Base-by-base conservation (phyloP, 345 rosid genomes). In the Aethionema arabicum region DNA sequence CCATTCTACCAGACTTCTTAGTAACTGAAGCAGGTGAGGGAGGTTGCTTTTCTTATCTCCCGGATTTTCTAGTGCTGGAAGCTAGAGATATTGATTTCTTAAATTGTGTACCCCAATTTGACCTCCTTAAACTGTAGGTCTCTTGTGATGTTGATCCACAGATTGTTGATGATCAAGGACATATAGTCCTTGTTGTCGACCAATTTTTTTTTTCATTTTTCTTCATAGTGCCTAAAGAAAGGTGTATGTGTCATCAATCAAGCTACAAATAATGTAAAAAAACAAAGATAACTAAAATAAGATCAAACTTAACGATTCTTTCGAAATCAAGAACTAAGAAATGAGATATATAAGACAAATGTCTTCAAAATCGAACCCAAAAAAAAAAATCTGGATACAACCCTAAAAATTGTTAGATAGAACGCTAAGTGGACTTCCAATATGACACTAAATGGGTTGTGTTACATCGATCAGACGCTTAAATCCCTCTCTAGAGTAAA, bases 121-220 rank as follows among this genome's bases (percentile, higher is more conserved):
- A 82, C 78, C 84, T 81, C 79, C 86, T 81, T 49, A 77, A 61
- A 74, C 68, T 74, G 59, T 70, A 55, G 27, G 78, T 31, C 49
- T 75, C 75, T 1, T 39, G 44, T 8, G 72, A 54, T 54, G 52
- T 46, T 45, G 62, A 48, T 14, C 67, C 65, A 5, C 66, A 14
- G 65, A 66, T 67, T 43, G 66, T 37, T 3, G 70, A 65, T 16
- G 70, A 65, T 61, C 80, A 81, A 13, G 79, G 78, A 65, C 33
- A 48, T 13, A 40, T 58, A 3, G 58, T 75, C 65, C 79, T 74
- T 49, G 55, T 83, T 70, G 61, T 66, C 9, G 78, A 41, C 54
- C 42, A 49, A 59, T 52, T 69, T 48, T 40, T n/a, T n/a, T n/a
- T 73, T 59, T 70, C 78, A 39, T 67, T 67, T 44, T 72, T 78